phyloP scores from a whole-genome alignment of 441 rosid genomes.

The Hura crepitans region DNA sequence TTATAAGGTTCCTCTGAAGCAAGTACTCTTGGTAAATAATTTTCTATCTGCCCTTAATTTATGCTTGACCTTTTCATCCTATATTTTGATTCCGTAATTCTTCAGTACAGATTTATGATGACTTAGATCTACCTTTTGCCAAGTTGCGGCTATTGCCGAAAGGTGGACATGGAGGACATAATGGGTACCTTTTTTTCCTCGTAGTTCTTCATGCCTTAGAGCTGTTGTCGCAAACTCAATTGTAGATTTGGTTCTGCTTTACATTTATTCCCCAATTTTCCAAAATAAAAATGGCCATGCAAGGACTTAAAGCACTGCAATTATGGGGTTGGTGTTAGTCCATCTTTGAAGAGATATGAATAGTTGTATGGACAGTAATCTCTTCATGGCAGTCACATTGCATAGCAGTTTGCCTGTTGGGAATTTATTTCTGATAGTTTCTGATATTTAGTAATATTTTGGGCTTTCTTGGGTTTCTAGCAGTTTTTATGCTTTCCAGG shows the following conservation, averaged over 20 bases:
- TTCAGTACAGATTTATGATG: conserved; percentile 69
- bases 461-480: too few species aligned
- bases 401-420: too few species aligned
- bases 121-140: conserved; percentile 88
- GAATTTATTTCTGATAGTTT: too few species aligned
- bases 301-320: not conserved
- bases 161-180: conserved; percentile 99
- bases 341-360: not conserved
- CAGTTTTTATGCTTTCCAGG: too few species aligned
- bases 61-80: conserved; percentile 6
- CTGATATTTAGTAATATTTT: too few species aligned
- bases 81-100: conserved; percentile 11
- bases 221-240: not conserved
- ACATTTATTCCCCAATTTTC: not conserved
- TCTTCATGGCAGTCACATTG: not conserved
- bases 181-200: conserved; percentile 57
- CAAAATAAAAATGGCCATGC: not conserved
- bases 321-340: not conserved
- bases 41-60: conserved; percentile 16
- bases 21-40: conserved; percentile 71
- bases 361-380: not conserved
- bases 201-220: not conserved
- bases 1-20: conserved; percentile 86
- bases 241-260: not conserved
- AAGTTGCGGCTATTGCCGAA: conserved; percentile 84